Base-by-base conservation (phyloP, 352 stramenopile genomes). In the Phytophthora ramorum region DNA sequence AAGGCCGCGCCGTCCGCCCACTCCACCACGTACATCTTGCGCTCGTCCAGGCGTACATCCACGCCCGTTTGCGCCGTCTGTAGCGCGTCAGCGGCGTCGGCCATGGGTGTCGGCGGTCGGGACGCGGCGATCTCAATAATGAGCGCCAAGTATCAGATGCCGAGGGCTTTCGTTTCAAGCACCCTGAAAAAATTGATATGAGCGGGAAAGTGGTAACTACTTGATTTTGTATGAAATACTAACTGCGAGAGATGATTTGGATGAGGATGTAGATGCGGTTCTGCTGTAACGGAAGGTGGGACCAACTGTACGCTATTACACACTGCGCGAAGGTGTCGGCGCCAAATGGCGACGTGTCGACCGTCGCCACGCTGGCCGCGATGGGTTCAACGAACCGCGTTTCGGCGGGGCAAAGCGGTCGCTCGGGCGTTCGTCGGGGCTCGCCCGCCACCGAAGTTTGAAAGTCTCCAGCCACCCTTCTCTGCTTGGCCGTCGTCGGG, bases 11-110 rank as follows among this genome's bases (percentile, higher is more conserved):
- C 73, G 49, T 91, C 80, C 51, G 69, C 68, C 84, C 84, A 92
- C 66, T 90, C 74, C 46, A 88, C 80, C 7, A 79, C 82, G 67
- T 92, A 92, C 84, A 92, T 92, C 55, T 88, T 81, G 63, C 77
- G 78, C 69, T 92, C 81, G 57, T 92, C 78, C 16, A 92, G 75
- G 43, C 73, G 66, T 46, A 92, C 67, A 43, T 78, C 78, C 35
- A 54, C 55, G 24, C 58, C 63, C 49, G 62, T 74, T 63, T 72
- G 63, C 14, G 60, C 67, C n/a, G 63, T 70, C 62, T 77, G 63
- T 45, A 78, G 50, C 14, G 26, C 26, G 26, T 32, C 26, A 8
- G 26, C 26, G 7, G 72, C 53, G 38, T 67, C 65, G 28, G 65
- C 56, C 66, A 71, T 74, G 37, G 17, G n/a, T 22, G 40, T 46